Base-by-base conservation (phyloP, 805 yeast species). In the Candida maesae region DNA sequence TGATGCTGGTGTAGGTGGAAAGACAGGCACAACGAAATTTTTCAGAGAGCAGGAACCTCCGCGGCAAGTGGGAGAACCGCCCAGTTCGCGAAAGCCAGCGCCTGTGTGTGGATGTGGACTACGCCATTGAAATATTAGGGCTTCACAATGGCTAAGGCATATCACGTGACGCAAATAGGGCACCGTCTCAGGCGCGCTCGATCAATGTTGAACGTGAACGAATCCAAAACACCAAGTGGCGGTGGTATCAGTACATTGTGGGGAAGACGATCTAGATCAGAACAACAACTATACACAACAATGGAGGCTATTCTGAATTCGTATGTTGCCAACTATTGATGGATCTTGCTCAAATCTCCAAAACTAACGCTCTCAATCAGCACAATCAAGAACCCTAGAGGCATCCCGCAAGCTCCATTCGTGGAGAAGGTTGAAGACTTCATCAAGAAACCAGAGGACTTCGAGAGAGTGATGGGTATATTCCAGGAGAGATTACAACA, bases 351-450 rank as follows among this genome's bases (percentile, higher is more conserved):
- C 29, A 26, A 11, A 12, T 10, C 14, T 4, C 5, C 12, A 13
- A 32, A 8, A 25, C 18, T 31, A 14, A 29, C 25, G 19, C 18
- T n/a, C 6, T n/a, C 24, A 8, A 12, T n/a, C 31, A 50, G 54
- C 4, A 47, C 50, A n/a, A 46, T 46, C 13, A 53, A 55, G 46
- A 93, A 93, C 57, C 93, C 97, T 9, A 75, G 98, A 49, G 99
- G 99, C 4, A 93, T 93, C 42, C 99, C 99, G 6, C 84, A 86
- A 58, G 99, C 99, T 1, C 96, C 95, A 30, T 93, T 93, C 62
- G 79, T 93, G 38, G 95, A 84, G 47, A 78, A 79, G 42, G 93
- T 90, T 9, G 93, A 80, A 41, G 82, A 78, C 36, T 77, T 80
- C 51, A 74, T 89, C 47, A 83, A 79, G 55, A 71, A 73, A 51